Conservation (phyloP, 2,329 filamentous ascomycete genomes). For the Sordariomycetes sp. region DNA sequence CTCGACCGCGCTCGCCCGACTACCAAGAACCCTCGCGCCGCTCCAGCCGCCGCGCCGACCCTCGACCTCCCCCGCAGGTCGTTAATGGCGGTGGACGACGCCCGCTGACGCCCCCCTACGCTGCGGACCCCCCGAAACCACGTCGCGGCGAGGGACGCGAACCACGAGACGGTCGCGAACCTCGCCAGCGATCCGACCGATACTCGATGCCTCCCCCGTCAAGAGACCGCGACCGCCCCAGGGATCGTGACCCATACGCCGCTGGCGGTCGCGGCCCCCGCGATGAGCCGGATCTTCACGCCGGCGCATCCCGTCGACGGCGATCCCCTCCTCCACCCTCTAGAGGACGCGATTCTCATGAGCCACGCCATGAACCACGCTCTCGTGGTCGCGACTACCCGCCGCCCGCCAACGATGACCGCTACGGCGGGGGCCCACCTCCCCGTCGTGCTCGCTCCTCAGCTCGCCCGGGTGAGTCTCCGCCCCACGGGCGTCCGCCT, state of each 20-base stretch:
- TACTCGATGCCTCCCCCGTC: neutral
- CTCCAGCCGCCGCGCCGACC: neutral
- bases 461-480: constrained; percentile 1
- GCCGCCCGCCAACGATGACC: neutral
- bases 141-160: neutral
- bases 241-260: neutral
- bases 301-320: too few relatives aligned
- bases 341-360: neutral
- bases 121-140: neutral
- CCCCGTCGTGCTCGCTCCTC: neutral
- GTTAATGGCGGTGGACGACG: neutral
- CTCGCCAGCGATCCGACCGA: neutral
- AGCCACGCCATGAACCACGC: neutral
- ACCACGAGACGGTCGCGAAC: neutral
- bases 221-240: neutral
- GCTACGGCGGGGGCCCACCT: neutral
- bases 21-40: neutral
- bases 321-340: neutral
- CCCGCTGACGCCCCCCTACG: neutral
- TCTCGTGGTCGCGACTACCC: neutral
- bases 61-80: neutral
- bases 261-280: too few relatives aligned
- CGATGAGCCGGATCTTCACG: too few relatives aligned
- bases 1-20: neutral
- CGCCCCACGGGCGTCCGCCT: constrained; percentile 14